Percentiles rank a stretch among this genome's conserved stretches.
Conservation (phyloP, 306 rosid species). For the Cotoneaster glaucophyllus region DNA sequence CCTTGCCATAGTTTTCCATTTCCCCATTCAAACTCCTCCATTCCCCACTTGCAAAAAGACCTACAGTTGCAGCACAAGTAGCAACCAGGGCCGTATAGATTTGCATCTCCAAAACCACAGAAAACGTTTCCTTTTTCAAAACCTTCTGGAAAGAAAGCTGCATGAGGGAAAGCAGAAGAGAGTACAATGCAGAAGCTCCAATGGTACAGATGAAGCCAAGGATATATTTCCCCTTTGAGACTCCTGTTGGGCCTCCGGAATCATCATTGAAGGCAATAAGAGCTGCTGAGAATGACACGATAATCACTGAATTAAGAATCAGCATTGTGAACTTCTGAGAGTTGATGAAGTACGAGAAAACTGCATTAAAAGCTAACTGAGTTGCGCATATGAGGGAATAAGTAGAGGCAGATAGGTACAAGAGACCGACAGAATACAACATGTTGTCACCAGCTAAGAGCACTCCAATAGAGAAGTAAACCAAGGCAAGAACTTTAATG, state of each 20-base stretch:
- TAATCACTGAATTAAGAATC: conserved; percentile 59
- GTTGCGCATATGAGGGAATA: conserved; percentile 81
- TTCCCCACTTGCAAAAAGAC: conserved; percentile 76
- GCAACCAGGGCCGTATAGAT: conserved; percentile 75
- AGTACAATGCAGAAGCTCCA: conserved; percentile 77
- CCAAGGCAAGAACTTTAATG: conserved; percentile 20
- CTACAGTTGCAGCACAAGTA: conserved; percentile 48
- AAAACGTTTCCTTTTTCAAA: conserved; percentile 69
- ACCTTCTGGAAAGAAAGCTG: conserved; percentile 76
- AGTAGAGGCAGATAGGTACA: conserved; percentile 88
- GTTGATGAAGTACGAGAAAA: conserved; percentile 81
- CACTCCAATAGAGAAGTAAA: conserved; percentile 60
- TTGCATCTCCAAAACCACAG: conserved; percentile 89
- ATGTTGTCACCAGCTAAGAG: conserved; percentile 66
- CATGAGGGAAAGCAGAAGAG: conserved; percentile 81
- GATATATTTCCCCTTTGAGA: conserved; percentile 34
- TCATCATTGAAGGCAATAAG: conserved; percentile 78
- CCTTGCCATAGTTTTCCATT: conserved; percentile 50
- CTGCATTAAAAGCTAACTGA: conserved; percentile 78
- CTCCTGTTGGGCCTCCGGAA: conserved; percentile 35
- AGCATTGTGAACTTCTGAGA: conserved; percentile 73
- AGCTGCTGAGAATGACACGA: conserved; percentile 61
- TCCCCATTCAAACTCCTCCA: conserved; percentile 68
- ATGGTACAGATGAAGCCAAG: conserved; percentile 68
- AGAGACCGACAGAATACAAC: conserved; percentile 74